Conservation (phyloP, 2,329 filamentous ascomycete genomes). For the Arthrobotrys musiformis region DNA sequence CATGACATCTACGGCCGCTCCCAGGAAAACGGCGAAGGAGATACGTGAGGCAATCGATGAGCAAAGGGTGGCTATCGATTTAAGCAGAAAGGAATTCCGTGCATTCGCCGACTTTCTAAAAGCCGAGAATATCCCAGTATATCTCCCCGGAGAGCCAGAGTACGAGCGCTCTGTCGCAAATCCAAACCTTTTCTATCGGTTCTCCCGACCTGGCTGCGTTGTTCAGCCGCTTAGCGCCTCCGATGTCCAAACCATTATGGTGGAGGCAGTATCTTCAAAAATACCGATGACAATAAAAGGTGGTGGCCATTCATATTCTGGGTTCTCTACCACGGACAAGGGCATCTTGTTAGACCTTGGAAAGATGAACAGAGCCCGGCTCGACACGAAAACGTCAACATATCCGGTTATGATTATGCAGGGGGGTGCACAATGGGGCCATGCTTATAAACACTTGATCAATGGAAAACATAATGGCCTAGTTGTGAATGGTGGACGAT, state of each 20-base stretch:
- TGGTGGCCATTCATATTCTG: conserved; percentile 61
- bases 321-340: conserved; percentile 60
- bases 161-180: conserved; percentile 59
- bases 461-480: conserved; percentile 56
- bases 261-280: conserved; percentile 16
- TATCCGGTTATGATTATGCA: conserved; percentile 57
- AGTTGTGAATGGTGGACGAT: conserved; percentile 61
- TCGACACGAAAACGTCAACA: conserved; percentile 56
- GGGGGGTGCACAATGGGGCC: conserved; percentile 60
- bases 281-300: conserved; percentile 60
- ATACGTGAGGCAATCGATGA: too few relatives aligned
- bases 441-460: conserved; percentile 61
- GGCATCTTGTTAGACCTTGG: conserved; percentile 61
- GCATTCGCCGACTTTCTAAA: not conserved
- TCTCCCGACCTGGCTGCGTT: conserved; percentile 58
- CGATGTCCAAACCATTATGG: conserved; percentile 57
- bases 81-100: not conserved
- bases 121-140: not conserved
- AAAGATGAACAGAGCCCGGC: conserved; percentile 59
- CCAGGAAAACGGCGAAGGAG: too few relatives aligned
- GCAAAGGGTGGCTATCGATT: too few relatives aligned
- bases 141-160: conserved; percentile 29
- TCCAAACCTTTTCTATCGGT: conserved; percentile 60
- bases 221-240: conserved; percentile 56
- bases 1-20: too few relatives aligned